Base-by-base conservation (phyloP, 106 monocot genomes). In the Acorus calamus region DNA sequence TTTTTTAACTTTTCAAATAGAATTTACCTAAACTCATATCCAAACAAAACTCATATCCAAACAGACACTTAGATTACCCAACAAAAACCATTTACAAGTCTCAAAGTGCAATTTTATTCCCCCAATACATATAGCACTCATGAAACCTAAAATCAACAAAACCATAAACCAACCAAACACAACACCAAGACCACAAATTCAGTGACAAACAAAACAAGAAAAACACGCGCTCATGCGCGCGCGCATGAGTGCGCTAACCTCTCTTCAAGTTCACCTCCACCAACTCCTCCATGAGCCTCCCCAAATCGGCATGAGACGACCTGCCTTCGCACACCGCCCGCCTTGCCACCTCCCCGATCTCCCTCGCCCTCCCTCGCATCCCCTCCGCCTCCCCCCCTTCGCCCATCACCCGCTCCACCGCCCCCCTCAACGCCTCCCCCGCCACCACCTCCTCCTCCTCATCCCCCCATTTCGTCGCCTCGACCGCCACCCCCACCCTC, bases 381-480 rank as follows among this genome's bases (percentile, higher is more conserved):
- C 54, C 78, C 11, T 11, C 71, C 57, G 44, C 73, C 72, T 73
- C 78, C 61, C 10, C 72, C 72, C 44, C 66, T 48, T 7, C 67
- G 11, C 2, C 71, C 10, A 28, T 28, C 28, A 7, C 66, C 56
- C 57, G 71, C 3, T 56, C 81, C 49, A 66, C 83, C 45, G 4
- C 61, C 49, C 47, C 68, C 62, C 14, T 72, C 56, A 83, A 81
- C 72, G 54, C 62, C 13, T 28, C 28, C 28, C 28, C 28, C 28
- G 28, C 28, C 28, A 28, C 28, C 60, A 73, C 52, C 71, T 81
- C 72, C 75, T 82, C 66, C 79, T 54, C 8, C 71, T 83, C 68
- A 77, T 74, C 67, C 59, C 75, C 79, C 47, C 79, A 81, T 69
- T 49, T 89, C 50, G 43, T 79, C 8, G 44, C 62, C 61, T 68